phyloP scores from a whole-genome alignment of 345 rosid genomes.

The Populus euphratica region DNA sequence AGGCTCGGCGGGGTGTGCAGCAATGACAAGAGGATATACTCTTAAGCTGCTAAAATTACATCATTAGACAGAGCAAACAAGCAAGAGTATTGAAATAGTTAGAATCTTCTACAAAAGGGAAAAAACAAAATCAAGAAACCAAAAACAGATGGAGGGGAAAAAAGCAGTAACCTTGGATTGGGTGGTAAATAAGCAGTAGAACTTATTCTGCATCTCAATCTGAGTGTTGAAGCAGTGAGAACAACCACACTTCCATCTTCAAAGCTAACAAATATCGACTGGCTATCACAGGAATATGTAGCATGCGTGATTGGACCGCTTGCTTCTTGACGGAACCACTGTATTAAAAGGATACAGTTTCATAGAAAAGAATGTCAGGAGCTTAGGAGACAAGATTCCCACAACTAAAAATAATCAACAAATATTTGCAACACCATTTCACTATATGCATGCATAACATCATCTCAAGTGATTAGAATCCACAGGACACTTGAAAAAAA shows the following conservation, averaged over 20 bases:
- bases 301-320: constrained; percentile 76
- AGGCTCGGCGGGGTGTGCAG: constrained; percentile 68
- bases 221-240: constrained; percentile 61
- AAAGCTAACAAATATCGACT: constrained; percentile 70
- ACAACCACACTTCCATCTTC: constrained; percentile 66
- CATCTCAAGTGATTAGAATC: background rate
- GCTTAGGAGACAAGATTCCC: background rate
- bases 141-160: background rate
- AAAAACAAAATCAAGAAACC: background rate
- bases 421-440: background rate
- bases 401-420: background rate
- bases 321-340: constrained; percentile 66
- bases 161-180: constrained; percentile 53
- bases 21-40: constrained; percentile 71
- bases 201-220: constrained; percentile 76
- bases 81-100: background rate
- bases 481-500: background rate
- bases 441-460: background rate
- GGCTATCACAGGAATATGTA: constrained; percentile 75
- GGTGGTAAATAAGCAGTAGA: constrained; percentile 64
- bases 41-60: constrained; percentile 53
- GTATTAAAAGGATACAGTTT: constrained; percentile 21
- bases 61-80: background rate
- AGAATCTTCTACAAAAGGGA: background rate
- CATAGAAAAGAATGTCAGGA: constrained; percentile 3